Percentiles rank a stretch among this genome's conserved stretches.
phyloP scores from a whole-genome alignment of 176 grass and related monocot species.

The Lolium multiflorum region DNA sequence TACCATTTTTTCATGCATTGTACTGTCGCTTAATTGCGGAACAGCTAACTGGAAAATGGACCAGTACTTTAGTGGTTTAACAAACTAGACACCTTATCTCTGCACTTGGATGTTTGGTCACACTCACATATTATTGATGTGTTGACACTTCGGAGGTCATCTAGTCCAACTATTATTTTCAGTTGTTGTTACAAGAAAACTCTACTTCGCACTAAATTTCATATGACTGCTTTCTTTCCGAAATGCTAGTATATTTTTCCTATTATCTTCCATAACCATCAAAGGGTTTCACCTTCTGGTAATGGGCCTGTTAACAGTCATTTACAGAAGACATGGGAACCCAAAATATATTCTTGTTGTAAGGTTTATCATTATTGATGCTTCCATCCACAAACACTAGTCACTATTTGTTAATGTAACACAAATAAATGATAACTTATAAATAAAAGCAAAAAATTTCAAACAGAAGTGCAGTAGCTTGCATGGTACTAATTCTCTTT shows the following conservation, averaged over 20 bases:
- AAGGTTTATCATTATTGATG: not conserved
- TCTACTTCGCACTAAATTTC: not conserved
- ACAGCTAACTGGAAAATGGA: not conserved
- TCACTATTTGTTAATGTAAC: not conserved
- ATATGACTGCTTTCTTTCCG: not conserved
- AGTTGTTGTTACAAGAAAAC: not conserved
- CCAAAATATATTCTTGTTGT: not conserved
- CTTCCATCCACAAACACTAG: not conserved
- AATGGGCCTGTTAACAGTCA: not conserved
- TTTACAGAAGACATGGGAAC: not conserved
- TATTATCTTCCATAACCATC: not conserved
- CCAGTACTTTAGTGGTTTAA: not conserved
- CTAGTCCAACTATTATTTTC: not conserved
- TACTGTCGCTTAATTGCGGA: not conserved
- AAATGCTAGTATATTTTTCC: not conserved
- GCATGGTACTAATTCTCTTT: constrained; percentile 14
- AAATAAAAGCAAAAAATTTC: not conserved
- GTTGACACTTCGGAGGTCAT: not conserved
- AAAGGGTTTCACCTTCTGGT: constrained; percentile 11
- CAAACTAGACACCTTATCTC: constrained; percentile 25
- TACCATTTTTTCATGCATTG: not conserved
- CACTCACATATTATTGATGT: constrained; percentile 8
- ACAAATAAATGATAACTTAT: not conserved
- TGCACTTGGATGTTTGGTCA: constrained; percentile 5
- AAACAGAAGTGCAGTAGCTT: not conserved